phyloP scores from a whole-genome alignment of 129 eudicot species.

The Artemisia argyi region DNA sequence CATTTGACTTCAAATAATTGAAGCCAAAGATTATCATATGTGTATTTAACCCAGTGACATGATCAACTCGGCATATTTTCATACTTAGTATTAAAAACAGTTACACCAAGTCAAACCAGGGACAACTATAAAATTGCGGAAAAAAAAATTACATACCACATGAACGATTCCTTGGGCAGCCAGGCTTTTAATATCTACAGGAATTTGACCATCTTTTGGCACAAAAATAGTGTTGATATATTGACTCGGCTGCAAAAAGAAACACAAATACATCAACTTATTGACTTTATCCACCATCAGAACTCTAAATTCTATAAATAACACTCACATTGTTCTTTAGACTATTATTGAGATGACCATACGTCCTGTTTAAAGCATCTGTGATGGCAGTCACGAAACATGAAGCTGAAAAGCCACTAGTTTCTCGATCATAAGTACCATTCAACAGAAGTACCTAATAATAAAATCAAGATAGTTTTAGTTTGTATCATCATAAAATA shows the following conservation, averaged over 20 bases:
- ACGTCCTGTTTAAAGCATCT: conserved; percentile 85
- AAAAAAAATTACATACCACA: conserved; percentile 51
- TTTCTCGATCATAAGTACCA: conserved; percentile 88
- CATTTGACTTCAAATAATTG: too few species aligned
- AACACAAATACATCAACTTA: conserved; percentile 7
- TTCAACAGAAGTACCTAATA: conserved; percentile 86
- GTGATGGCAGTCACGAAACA: conserved; percentile 88
- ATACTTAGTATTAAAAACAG: not conserved
- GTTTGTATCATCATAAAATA: not conserved
- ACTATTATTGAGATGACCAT: conserved; percentile 67
- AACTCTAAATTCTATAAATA: not conserved
- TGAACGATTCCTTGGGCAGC: conserved; percentile 69
- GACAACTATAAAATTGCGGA: not conserved
- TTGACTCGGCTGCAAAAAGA: conserved; percentile 64
- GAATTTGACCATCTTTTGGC: conserved; percentile 79
- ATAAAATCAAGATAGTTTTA: not conserved
- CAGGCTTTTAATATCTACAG: conserved; percentile 54
- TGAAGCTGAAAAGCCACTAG: conserved; percentile 77
- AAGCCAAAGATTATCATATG: not conserved
- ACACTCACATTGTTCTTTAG: conserved; percentile 68
- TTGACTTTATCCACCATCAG: not conserved
- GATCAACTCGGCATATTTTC: not conserved
- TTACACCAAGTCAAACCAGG: not conserved
- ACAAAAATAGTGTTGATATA: conserved; percentile 83
- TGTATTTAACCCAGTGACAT: not conserved